These are phyloP conservation scores for Starmerella cellae DNA, from an alignment of 805 yeast species.

Conservation along the genomic window DNA sequence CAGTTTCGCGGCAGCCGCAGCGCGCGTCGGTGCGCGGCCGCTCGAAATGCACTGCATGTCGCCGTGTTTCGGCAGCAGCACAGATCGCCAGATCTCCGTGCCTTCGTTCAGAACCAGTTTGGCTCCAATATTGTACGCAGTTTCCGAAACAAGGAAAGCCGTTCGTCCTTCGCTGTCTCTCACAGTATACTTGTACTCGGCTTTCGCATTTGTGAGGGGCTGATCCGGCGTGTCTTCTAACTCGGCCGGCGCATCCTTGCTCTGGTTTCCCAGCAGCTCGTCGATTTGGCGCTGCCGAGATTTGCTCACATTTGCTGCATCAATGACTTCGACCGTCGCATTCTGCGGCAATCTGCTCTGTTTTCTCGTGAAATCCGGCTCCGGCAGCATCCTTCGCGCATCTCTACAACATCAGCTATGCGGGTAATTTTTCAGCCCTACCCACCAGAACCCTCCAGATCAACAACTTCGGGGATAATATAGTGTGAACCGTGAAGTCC, in stretches of 20 bases:
- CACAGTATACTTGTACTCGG: constrained; percentile 11
- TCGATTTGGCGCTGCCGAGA: constrained; percentile 17
- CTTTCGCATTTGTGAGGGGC: background rate
- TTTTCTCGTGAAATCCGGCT: background rate
- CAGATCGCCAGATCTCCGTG: constrained; percentile 13
- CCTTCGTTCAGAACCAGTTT: background rate
- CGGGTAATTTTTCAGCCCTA: too few relatives aligned
- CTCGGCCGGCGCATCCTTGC: constrained; percentile 5
- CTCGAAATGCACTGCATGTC: background rate
- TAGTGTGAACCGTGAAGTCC: too few relatives aligned
- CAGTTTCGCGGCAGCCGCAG: background rate
- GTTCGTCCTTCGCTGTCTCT: constrained; percentile 8
- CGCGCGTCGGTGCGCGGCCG: background rate
- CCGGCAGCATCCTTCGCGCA: background rate
- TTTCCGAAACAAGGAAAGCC: constrained; percentile 5
- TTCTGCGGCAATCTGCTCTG: background rate
- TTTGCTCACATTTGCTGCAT: background rate
- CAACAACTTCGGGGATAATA: too few relatives aligned
- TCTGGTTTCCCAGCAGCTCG: constrained; percentile 16
- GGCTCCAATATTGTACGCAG: background rate
- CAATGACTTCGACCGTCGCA: background rate
- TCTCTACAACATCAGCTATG: too few relatives aligned
- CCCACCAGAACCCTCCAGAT: too few relatives aligned
- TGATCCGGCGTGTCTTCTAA: constrained; percentile 1
- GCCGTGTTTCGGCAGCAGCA: constrained; percentile 3